These are phyloP conservation scores for Nissolia schottii DNA, from an alignment of 306 rosid species.

Conservation along the genomic window DNA sequence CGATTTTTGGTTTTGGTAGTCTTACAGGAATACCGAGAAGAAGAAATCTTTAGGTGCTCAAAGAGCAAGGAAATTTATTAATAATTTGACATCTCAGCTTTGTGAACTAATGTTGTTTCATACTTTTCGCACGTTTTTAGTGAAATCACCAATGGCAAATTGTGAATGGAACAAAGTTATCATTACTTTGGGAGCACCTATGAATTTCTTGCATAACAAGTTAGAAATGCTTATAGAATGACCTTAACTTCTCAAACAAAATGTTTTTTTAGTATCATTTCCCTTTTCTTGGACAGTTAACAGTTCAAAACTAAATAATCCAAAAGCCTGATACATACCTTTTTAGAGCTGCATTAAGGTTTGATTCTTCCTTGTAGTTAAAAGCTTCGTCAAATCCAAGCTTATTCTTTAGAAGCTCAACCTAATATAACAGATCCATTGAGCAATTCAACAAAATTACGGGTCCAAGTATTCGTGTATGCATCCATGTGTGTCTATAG, in stretches of 20 bases:
- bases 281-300: too few species aligned
- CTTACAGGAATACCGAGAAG: too few species aligned
- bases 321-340: slow-evolving; percentile 17
- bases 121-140: too few species aligned
- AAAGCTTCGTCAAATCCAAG: slow-evolving; percentile 48
- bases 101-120: too few species aligned
- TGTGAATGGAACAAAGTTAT: too few species aligned
- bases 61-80: too few species aligned
- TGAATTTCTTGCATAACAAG: too few species aligned
- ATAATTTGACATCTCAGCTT: too few species aligned
- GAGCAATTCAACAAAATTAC: not conserved
- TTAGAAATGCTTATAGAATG: not conserved
- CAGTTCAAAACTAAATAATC: not conserved
- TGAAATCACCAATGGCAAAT: too few species aligned
- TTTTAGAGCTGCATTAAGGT: slow-evolving; percentile 38
- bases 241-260: not conserved
- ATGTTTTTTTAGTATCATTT: not conserved
- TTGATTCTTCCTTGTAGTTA: slow-evolving; percentile 44
- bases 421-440: slow-evolving; percentile 22
- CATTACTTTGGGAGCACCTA: too few species aligned
- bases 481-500: not conserved
- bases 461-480: not conserved
- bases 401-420: slow-evolving; percentile 38
- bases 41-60: too few species aligned
- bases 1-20: not conserved